These are phyloP conservation scores for Nephelium lappaceum DNA, from an alignment of 345 rosid species.

Conservation along the genomic window DNA sequence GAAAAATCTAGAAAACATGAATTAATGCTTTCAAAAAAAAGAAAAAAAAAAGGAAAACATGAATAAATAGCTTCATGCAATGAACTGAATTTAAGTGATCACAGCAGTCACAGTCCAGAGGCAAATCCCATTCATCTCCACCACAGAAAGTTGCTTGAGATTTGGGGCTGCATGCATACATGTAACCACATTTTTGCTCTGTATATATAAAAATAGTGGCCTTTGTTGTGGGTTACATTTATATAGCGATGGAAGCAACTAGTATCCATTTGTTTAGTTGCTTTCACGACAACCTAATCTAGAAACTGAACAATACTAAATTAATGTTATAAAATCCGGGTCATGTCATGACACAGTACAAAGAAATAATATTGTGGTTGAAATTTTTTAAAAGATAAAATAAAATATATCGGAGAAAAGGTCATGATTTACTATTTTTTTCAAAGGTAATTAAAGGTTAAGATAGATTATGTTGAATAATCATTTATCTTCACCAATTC, in stretches of 20 bases:
- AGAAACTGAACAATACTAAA: no score
- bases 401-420: no score
- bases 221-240: no score
- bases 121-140: constrained; percentile 24
- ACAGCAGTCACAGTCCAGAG: constrained; percentile 8
- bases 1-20: neutral
- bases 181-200: neutral
- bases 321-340: no score
- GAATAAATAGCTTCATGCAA: neutral
- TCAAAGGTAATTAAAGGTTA: neutral
- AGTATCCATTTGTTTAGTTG: neutral
- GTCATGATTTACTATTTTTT: neutral
- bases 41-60: no score
- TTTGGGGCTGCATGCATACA: neutral
- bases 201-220: no score
- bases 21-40: no score
- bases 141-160: constrained; percentile 17
- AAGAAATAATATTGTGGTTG: no score
- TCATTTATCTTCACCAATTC: neutral
- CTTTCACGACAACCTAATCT: neutral
- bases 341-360: no score
- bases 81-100: neutral
- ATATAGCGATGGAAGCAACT: neutral
- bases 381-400: no score
- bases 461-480: neutral